A percentile compares a stretch with the other conserved stretches of the same genome.
These are phyloP conservation scores for Fomitopsis palustris DNA, from an alignment of 1,284 basidiomycete species.

Conservation along the genomic window DNA sequence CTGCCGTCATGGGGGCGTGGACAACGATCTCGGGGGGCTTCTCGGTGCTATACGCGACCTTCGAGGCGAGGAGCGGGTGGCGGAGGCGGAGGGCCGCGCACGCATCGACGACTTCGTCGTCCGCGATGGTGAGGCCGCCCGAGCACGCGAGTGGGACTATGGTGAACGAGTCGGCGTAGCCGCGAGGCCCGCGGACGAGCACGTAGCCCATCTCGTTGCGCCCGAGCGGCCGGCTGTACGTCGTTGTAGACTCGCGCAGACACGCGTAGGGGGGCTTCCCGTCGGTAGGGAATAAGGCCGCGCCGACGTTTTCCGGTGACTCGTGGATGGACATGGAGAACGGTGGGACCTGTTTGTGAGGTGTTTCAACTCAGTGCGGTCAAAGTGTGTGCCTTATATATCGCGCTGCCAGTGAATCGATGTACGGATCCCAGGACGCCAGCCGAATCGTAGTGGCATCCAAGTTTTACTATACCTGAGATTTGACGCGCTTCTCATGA, in stretches of 20 bases:
- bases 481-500: too few relatives aligned
- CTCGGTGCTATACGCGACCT: neutral
- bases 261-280: neutral
- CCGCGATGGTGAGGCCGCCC: neutral
- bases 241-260: neutral
- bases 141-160: neutral
- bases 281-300: neutral
- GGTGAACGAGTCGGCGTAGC: neutral
- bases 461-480: too few relatives aligned
- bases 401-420: too few relatives aligned
- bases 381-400: too few relatives aligned
- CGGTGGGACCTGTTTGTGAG: too few relatives aligned
- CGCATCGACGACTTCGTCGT: constrained; percentile 2
- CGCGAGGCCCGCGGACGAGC: neutral
- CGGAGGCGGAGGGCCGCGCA: constrained; percentile 1
- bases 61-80: constrained; percentile 1
- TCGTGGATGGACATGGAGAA: neutral
- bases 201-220: neutral
- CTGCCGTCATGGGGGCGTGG: neutral
- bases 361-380: too few relatives aligned
- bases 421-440: too few relatives aligned
- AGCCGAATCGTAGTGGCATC: too few relatives aligned
- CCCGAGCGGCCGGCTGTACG: neutral
- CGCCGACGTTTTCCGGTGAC: neutral
- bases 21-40: neutral